Conservation (phyloP, 345 rosid genomes). For the Eucalyptus decipiens region DNA sequence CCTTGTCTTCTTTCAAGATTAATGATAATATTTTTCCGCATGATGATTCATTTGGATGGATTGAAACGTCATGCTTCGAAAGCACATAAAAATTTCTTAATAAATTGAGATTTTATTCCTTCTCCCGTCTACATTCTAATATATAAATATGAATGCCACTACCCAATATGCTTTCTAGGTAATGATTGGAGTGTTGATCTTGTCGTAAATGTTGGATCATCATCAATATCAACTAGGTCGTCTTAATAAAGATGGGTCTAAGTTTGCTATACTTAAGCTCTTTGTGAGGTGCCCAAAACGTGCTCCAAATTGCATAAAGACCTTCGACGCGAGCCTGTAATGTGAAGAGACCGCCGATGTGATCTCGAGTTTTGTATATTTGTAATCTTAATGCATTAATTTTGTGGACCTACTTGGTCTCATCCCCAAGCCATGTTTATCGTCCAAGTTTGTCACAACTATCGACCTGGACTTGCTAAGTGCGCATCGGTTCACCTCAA, state of each 20-base stretch:
- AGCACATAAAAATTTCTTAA: neutral
- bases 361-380: neutral
- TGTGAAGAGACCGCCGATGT: neutral
- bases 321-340: neutral
- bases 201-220: neutral
- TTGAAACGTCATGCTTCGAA: neutral
- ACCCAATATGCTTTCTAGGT: neutral
- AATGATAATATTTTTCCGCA: neutral
- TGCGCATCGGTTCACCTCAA: neutral
- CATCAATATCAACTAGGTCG: rapidly evolving
- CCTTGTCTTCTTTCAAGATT: neutral
- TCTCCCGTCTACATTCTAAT: rapidly evolving
- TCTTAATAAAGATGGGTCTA: rapidly evolving
- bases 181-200: neutral
- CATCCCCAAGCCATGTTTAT: neutral
- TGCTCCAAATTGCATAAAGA: neutral
- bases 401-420: neutral
- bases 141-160: neutral
- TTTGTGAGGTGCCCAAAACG: neutral
- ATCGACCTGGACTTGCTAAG: neutral
- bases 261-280: neutral
- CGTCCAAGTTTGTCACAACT: neutral
- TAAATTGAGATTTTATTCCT: neutral
- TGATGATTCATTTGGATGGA: rapidly evolving
- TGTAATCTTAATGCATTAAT: neutral